Base-by-base conservation (phyloP, 116 monocot genomes). In the Posidonia oceanica region DNA sequence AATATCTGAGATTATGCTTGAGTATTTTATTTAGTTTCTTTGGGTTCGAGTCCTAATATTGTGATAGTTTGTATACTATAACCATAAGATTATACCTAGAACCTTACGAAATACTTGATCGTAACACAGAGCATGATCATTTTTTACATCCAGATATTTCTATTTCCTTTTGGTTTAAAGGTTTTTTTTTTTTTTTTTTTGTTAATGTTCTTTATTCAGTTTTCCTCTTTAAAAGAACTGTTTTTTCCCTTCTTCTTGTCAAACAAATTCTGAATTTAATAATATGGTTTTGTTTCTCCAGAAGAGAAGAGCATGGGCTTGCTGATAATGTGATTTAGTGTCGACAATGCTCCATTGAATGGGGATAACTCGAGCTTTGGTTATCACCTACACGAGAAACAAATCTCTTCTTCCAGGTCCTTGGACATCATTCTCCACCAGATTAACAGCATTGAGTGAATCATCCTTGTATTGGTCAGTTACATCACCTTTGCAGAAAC, bases 401-500 rank as follows among this genome's bases (percentile, higher is more conserved):
- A 66, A 42, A 18, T 66, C 41, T 7, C 18, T 66, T 39, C n/a
- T 40, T 18, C 23, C 7, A 8, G 23, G 17, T 70, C 15, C 21
- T 58, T 58, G 39, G 6, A 12, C 57, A 14, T 37, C 39, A 37
- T 57, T 57, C 29, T 70, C 20, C 17, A 13, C 55, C 39, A 57
- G 13, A 16, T 1, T 36, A 6, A 55, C 54, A 16, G 17, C 18
- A 56, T 39, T 52, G 48, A 52, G 23, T 68, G 29, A 4, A 36
- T 63, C 61, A 7, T 66, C 12, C 16, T 36, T 62, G 36, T 14
- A 1, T 36, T 73, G 73, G 22, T 58, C 58, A 15, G 37, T 68
- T 39, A 18, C 8, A 11, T 14, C 36, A 36, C 22, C 13, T 22
- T 42, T 66, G 21, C 84, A 83, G 57, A 82, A 66, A 52, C 77